Conservation (phyloP, 352 stramenopile genomes). For the Phytophthora vignae region DNA sequence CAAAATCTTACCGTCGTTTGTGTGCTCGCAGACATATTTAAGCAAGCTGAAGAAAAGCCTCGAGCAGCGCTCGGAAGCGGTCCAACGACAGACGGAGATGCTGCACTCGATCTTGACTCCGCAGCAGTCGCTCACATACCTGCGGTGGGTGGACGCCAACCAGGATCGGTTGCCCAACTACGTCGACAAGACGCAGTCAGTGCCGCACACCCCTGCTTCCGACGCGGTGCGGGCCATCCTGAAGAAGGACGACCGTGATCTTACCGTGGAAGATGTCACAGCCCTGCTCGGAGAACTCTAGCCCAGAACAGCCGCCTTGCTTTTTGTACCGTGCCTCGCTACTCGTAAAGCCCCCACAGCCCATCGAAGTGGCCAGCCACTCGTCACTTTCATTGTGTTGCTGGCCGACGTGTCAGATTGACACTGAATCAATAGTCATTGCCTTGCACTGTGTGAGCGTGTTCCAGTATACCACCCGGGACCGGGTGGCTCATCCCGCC, state of each 20-base stretch:
- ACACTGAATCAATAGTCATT: constrained; percentile 20
- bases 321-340: constrained; percentile 26
- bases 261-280: constrained; percentile 89
- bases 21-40: constrained; percentile 80
- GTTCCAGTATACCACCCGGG: no score
- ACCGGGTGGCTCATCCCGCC: no score
- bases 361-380: constrained; percentile 13
- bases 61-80: constrained; percentile 78
- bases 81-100: constrained; percentile 83
- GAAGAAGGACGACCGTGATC: constrained; percentile 85
- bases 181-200: constrained; percentile 67
- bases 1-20: background rate
- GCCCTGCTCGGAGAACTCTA: constrained; percentile 76
- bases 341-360: constrained; percentile 4
- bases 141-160: constrained; percentile 86
- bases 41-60: constrained; percentile 88
- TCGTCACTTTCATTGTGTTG: constrained; percentile 23
- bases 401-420: constrained; percentile 8
- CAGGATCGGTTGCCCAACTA: constrained; percentile 72
- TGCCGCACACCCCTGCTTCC: constrained; percentile 62
- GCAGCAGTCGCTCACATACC: constrained; percentile 85
- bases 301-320: background rate
- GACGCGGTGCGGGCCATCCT: constrained; percentile 80
- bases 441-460: constrained; percentile 6
- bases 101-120: constrained; percentile 88